Conservation (phyloP, 345 rosid genomes). For the Limnanthes douglasii region DNA sequence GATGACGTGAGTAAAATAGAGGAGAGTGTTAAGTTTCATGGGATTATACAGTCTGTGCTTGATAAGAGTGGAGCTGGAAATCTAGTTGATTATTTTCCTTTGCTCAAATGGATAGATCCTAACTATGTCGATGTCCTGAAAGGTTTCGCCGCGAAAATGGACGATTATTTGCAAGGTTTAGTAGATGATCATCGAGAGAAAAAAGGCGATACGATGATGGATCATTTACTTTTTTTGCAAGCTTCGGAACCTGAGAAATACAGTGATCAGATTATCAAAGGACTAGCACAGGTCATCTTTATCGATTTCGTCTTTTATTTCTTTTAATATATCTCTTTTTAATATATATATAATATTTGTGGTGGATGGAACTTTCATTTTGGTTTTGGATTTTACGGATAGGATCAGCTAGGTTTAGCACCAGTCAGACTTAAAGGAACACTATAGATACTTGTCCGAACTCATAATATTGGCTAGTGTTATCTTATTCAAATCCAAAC, state of each 20-base stretch:
- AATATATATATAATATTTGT: no score
- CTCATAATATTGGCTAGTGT: no score
- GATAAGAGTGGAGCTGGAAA: constrained; percentile 1
- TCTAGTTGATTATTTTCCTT: constrained; percentile 18
- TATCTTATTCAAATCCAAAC: no score
- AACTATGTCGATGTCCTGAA: constrained; percentile 11
- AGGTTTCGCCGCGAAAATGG: constrained; percentile 10
- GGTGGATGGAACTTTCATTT: no score
- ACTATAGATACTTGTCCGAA: no score
- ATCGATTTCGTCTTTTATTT: no score
- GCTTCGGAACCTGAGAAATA: constrained; percentile 26
- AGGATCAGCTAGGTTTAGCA: no score
- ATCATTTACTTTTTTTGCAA: constrained; percentile 28
- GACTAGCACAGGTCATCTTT: constrained; percentile 15
- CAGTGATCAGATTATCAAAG: constrained; percentile 35
- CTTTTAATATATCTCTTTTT: no score
- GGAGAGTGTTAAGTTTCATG: no score
- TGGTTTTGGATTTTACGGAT: no score
- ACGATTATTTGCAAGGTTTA: constrained; percentile 23
- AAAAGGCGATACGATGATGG: constrained; percentile 26
- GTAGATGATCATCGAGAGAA: constrained; percentile 22
- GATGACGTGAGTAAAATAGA: no score
- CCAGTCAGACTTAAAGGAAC: no score
- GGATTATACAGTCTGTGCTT: constrained; percentile 1
- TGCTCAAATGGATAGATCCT: constrained; percentile 12